These are phyloP conservation scores for Trichoderma polysporum DNA, from an alignment of 2,329 filamentous ascomycete species.

Conservation along the genomic window DNA sequence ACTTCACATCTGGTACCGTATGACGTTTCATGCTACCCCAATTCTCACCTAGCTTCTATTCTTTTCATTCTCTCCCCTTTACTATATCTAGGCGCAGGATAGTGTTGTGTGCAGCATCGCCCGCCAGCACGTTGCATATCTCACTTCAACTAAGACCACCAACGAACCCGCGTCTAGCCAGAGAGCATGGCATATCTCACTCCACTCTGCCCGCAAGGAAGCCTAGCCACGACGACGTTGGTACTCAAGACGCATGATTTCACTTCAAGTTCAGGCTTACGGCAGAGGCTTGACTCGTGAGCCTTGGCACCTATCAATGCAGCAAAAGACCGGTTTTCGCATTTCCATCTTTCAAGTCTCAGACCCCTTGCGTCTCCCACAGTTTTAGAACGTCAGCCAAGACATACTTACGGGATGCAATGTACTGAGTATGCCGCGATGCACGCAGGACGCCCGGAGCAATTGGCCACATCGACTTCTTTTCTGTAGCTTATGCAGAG, in stretches of 20 bases:
- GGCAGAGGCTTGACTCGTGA: not conserved
- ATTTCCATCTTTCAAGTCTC: not conserved
- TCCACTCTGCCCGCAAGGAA: not conserved
- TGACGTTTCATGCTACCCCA: not conserved
- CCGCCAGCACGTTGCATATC: not conserved
- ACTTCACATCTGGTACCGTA: not conserved
- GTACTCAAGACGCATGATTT: not conserved
- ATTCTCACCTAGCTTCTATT: not conserved
- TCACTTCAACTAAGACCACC: not conserved
- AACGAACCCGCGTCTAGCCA: not conserved
- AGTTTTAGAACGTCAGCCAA: not conserved
- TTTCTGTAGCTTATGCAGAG: not conserved
- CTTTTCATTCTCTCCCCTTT: not conserved
- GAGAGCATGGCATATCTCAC: not conserved
- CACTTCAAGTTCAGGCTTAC: not conserved
- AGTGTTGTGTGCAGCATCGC: not conserved
- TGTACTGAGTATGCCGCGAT: not conserved
- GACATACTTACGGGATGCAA: not conserved
- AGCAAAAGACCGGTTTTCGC: not conserved
- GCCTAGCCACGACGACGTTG: not conserved
- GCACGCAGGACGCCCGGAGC: not conserved
- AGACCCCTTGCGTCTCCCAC: not conserved
- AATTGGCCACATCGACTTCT: not conserved
- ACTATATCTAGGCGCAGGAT: not conserved
- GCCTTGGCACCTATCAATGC: not conserved